Conservation (phyloP, 2,329 filamentous ascomycete genomes). For the Alternaria metachromatica region DNA sequence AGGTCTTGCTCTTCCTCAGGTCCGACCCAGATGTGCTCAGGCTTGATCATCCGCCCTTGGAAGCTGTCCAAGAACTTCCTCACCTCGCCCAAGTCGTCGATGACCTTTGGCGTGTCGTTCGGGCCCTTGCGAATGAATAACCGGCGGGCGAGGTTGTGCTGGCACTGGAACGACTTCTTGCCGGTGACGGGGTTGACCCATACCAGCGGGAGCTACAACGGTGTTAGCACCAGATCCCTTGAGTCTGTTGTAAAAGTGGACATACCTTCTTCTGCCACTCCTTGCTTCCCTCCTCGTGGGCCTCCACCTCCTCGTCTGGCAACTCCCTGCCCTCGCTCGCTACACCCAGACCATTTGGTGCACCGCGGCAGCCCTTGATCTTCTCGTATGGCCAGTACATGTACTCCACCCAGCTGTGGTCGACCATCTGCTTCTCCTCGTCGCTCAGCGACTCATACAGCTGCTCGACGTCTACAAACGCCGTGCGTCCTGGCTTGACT, state of each 20-base stretch:
- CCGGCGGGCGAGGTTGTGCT: neutral
- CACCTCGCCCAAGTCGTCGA: conserved; percentile 1
- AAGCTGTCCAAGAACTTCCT: conserved; percentile 4
- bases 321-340: conserved; percentile 2
- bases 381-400: neutral
- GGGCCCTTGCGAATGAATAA: neutral
- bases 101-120: neutral
- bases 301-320: neutral
- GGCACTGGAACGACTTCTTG: neutral
- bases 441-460: conserved; percentile 6
- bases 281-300: neutral
- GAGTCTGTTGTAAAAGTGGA: neutral
- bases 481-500: neutral
- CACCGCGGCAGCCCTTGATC: conserved; percentile 5
- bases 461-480: conserved; percentile 1
- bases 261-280: conserved; percentile 6
- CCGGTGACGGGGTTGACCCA: conserved; percentile 4
- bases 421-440: conserved; percentile 1
- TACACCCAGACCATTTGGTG: conserved; percentile 1
- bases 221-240: neutral
- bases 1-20: conserved; percentile 2
- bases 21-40: conserved; percentile 5
- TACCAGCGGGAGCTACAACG: neutral
- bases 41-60: conserved; percentile 5
- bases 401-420: conserved; percentile 5